These are phyloP conservation scores for Turnera subulata DNA, from an alignment of 345 rosid genomes.

Conservation along the genomic window DNA sequence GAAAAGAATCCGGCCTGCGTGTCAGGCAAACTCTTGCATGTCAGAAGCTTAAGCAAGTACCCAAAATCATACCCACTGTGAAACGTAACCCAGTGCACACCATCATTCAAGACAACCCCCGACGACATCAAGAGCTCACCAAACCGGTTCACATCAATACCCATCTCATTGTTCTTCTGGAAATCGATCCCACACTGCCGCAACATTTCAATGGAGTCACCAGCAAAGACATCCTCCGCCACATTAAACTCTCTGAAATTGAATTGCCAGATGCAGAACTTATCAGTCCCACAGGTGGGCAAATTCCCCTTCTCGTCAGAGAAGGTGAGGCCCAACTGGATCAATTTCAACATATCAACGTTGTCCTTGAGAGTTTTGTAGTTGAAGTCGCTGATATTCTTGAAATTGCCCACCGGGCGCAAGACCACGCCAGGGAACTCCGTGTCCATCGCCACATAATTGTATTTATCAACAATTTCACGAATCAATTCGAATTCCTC, in stretches of 20 bases:
- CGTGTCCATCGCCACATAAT: conserved; percentile 77
- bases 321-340: conserved; percentile 76
- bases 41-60: conserved; percentile 72
- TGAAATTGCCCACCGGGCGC: conserved; percentile 72
- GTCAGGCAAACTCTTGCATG: conserved; percentile 55
- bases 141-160: conserved; percentile 69
- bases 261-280: conserved; percentile 80
- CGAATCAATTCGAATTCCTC: conserved; percentile 80
- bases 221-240: conserved; percentile 64
- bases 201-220: conserved; percentile 78
- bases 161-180: conserved; percentile 64
- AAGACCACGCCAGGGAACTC: conserved; percentile 91
- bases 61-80: conserved; percentile 91
- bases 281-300: conserved; percentile 75
- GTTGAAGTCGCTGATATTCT: conserved; percentile 73
- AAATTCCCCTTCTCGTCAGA: conserved; percentile 72
- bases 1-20: conserved; percentile 65
- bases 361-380: conserved; percentile 77
- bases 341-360: conserved; percentile 76
- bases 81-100: conserved; percentile 71
- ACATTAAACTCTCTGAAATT: conserved; percentile 81
- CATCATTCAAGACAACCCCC: conserved; percentile 70
- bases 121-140: conserved; percentile 92
- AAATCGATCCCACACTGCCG: conserved; percentile 80
- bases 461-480: conserved; percentile 59